A percentile compares a stretch with the other conserved stretches of the same genome.
phyloP scores from a whole-genome alignment of 257 asterid genomes.

The Solanum habrochaites region DNA sequence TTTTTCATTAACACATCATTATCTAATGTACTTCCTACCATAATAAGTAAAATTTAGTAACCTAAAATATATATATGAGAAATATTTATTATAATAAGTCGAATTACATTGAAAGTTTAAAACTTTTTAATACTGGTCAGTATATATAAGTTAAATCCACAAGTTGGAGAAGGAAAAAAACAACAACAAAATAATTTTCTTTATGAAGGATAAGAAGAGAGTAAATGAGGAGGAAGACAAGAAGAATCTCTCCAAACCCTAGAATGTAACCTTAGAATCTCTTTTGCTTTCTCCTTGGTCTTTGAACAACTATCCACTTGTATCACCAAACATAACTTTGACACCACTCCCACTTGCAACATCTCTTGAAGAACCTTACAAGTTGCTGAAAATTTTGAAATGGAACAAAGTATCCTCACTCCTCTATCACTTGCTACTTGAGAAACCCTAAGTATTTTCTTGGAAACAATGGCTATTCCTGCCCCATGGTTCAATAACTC shows the following conservation, averaged over 20 bases:
- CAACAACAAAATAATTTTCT: not conserved
- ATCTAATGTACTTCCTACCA: too few species aligned
- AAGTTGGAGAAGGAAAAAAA: not conserved
- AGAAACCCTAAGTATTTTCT: constrained; percentile 72
- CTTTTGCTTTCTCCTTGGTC: constrained; percentile 40
- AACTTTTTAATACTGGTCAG: not conserved
- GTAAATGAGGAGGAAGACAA: constrained; percentile 45
- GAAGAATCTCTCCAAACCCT: constrained; percentile 68
- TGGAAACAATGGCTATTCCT: constrained; percentile 63
- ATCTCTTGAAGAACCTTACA: constrained; percentile 50
- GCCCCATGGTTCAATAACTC: constrained; percentile 57
- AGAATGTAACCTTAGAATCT: constrained; percentile 43
- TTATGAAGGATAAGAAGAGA: constrained; percentile 34
- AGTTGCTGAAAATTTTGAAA: constrained; percentile 33
- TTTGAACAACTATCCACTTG: constrained; percentile 35
- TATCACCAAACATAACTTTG: constrained; percentile 62
- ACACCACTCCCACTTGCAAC: constrained; percentile 63
- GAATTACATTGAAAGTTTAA: not conserved
- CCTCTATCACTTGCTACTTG: constrained; percentile 44
- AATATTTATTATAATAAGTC: not conserved
- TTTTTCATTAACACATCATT: too few species aligned
- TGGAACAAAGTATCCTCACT: constrained; percentile 41
- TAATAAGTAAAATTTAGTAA: not conserved
- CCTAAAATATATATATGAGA: not conserved
- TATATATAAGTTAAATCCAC: not conserved